phyloP scores from a whole-genome alignment of 257 asterid genomes.

The Ehretia macrophylla region DNA sequence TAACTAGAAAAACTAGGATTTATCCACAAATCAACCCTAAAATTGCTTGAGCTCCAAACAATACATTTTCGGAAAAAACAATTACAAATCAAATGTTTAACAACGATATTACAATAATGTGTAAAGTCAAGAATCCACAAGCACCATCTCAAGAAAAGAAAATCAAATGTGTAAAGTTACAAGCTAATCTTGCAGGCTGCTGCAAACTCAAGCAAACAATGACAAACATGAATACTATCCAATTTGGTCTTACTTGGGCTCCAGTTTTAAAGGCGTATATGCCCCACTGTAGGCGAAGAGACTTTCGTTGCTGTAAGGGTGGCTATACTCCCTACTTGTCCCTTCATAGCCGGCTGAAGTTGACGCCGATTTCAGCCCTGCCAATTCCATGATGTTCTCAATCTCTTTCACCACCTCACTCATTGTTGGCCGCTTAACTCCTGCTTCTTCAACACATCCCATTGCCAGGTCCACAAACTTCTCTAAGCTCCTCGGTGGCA shows the following conservation, averaged over 20 bases:
- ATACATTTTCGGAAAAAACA: too few species aligned
- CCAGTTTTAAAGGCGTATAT: conserved; percentile 37
- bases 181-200: background rate
- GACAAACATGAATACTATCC: background rate
- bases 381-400: conserved; percentile 62
- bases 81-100: too few species aligned
- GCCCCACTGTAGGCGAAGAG: conserved; percentile 55
- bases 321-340: conserved; percentile 32
- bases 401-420: conserved; percentile 78
- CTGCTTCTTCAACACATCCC: conserved; percentile 62
- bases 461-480: conserved; percentile 64
- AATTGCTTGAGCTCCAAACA: too few species aligned
- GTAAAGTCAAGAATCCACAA: too few species aligned
- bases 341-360: conserved; percentile 70
- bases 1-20: too few species aligned
- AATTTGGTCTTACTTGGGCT: conserved; percentile 37
- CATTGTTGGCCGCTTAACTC: conserved; percentile 62
- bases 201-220: background rate
- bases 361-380: conserved; percentile 81
- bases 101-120: too few species aligned
- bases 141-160: too few species aligned
- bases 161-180: too few species aligned
- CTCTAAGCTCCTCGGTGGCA: conserved; percentile 55
- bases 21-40: too few species aligned
- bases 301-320: conserved; percentile 75